Conservation (phyloP, 2,329 filamentous ascomycete species). For the Arthrobotrys iridis region DNA sequence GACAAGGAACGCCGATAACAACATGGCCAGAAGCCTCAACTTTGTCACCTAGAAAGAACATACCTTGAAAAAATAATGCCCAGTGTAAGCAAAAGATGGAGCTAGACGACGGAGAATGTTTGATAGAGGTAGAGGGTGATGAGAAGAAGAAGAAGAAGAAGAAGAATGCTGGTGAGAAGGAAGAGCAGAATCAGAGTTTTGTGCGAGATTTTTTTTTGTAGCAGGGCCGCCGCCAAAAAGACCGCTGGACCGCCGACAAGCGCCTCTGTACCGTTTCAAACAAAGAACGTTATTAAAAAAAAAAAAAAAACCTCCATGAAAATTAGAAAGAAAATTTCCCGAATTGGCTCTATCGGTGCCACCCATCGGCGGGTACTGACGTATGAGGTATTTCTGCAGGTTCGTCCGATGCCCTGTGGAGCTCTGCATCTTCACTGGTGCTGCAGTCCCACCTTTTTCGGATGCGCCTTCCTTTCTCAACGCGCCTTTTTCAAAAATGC, state of each 20-base stretch:
- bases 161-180: not conserved
- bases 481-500: slow-evolving; percentile 35
- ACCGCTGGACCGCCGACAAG: slow-evolving; percentile 10
- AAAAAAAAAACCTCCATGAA: slow-evolving; percentile 2
- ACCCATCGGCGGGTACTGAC: slow-evolving; percentile 48
- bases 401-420: slow-evolving; percentile 45
- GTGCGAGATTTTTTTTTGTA: slow-evolving; percentile 23
- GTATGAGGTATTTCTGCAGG: slow-evolving; percentile 51
- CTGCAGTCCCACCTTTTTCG: slow-evolving; percentile 2
- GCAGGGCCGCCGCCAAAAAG: not conserved
- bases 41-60: not conserved
- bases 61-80: slow-evolving; percentile 33
- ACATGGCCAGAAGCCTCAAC: not conserved
- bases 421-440: slow-evolving; percentile 24
- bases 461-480: slow-evolving; percentile 38
- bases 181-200: slow-evolving; percentile 24
- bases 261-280: not conserved
- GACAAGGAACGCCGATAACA: not conserved
- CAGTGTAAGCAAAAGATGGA: slow-evolving; percentile 18
- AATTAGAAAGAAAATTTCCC: not conserved
- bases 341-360: not conserved
- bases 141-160: slow-evolving; percentile 4
- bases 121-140: not conserved
- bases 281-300: not conserved
- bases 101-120: slow-evolving; percentile 16